These are phyloP conservation scores for Musa troglodytarum DNA, from an alignment of 176 grass and related monocot species.

Conservation along the genomic window DNA sequence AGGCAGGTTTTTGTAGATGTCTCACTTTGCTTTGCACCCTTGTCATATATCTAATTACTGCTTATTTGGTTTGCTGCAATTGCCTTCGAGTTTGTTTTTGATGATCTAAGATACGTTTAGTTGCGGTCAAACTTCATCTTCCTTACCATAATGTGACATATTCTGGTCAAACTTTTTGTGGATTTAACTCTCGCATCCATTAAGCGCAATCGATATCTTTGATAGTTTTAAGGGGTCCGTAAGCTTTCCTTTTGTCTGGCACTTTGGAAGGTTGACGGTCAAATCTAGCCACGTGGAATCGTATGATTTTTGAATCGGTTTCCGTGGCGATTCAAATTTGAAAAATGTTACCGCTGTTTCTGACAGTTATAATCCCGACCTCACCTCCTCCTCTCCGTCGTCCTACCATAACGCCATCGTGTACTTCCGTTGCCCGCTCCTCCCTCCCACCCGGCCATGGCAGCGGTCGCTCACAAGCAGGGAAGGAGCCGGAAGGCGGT, in stretches of 20 bases:
- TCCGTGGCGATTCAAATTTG: not conserved
- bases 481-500: constrained; percentile 51
- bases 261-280: not conserved
- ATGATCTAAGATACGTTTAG: no score
- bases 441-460: not conserved
- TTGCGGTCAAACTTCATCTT: no score
- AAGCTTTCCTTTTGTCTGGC: no score
- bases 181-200: no score
- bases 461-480: constrained; percentile 29
- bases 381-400: not conserved
- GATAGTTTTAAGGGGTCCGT: no score
- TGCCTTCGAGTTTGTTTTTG: no score
- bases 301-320: not conserved
- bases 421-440: not conserved
- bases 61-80: no score
- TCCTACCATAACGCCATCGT: not conserved
- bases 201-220: no score
- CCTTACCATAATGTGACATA: no score
- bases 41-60: no score
- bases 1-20: not conserved
- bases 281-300: not conserved
- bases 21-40: not conserved
- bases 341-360: not conserved
- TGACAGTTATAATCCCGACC: not conserved
- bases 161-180: no score